phyloP scores from a whole-genome alignment of 305 asterid species.

The Fraxinus baroniana region DNA sequence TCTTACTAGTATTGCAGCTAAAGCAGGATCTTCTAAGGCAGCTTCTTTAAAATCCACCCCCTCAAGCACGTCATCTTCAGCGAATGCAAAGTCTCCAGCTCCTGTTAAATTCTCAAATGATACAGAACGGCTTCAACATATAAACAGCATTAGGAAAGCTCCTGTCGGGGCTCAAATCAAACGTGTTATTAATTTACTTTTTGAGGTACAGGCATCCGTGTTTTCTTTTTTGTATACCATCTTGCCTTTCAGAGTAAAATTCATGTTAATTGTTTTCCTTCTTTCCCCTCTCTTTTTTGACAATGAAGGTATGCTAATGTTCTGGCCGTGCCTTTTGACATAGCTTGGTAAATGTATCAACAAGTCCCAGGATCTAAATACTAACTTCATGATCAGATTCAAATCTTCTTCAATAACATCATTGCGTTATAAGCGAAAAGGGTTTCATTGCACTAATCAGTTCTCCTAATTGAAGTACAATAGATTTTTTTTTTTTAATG shows the following conservation, averaged over 20 bases:
- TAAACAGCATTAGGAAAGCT: constrained; percentile 50
- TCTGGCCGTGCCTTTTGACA: background rate
- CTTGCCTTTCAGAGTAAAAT: background rate
- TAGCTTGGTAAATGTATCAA: background rate
- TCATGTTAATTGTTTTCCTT: background rate
- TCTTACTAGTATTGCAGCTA: constrained; percentile 37
- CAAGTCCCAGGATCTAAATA: background rate
- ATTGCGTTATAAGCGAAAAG: background rate
- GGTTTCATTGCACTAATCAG: background rate
- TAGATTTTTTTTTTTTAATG: background rate
- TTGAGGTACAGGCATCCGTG: constrained; percentile 28
- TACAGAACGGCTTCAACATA: constrained; percentile 50
- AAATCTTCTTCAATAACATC: background rate
- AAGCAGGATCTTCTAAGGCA: constrained; percentile 18
- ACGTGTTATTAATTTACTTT: constrained; percentile 22
- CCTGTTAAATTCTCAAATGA: constrained; percentile 46
- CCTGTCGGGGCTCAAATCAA: constrained; percentile 22
- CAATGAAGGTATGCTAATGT: background rate
- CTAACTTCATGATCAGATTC: background rate
- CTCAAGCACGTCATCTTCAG: constrained; percentile 13
- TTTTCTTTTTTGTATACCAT: background rate
- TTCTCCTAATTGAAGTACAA: background rate
- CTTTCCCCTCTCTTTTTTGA: background rate
- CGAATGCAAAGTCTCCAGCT: constrained; percentile 28
- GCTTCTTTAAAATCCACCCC: constrained; percentile 21